Evolutionary conservation across 1,284 basidiomycete genomes (phyloP).

Genomic region (Peniophora sp.): DNA sequence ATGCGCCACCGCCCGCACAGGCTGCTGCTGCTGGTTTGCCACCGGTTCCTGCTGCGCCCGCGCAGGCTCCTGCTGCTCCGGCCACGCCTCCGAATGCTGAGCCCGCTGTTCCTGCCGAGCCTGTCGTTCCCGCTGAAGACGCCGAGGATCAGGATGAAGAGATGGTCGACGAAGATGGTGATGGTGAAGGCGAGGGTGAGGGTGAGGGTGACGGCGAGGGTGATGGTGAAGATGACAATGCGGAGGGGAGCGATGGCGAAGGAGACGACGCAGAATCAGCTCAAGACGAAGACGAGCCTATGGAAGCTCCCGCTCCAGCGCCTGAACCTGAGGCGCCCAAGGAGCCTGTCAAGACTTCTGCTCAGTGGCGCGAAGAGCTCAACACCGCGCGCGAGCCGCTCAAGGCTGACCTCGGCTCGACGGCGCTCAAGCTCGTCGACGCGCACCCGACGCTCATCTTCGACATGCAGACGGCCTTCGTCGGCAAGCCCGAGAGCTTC

Average conservation of each 20-base stretch:
- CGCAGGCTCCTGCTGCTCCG: background rate
- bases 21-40: too few relatives aligned
- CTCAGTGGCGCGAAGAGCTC: conserved; percentile 23
- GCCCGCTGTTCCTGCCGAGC: background rate
- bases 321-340: background rate
- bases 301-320: background rate
- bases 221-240: background rate
- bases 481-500: conserved; percentile 51
- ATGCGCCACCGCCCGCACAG: background rate
- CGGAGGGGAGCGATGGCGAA: background rate
- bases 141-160: background rate
- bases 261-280: background rate
- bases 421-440: conserved; percentile 77
- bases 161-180: background rate
- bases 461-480: conserved; percentile 79
- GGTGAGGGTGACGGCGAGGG: background rate
- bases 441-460: conserved; percentile 84
- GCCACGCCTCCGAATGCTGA: background rate
- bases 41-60: too few relatives aligned
- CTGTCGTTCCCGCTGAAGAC: background rate
- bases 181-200: background rate
- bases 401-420: conserved; percentile 56
- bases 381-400: conserved; percentile 62
- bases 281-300: background rate
- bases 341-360: background rate